These are phyloP conservation scores for Leucaena leucocephala DNA, from an alignment of 306 rosid genomes.

Conservation along the genomic window DNA sequence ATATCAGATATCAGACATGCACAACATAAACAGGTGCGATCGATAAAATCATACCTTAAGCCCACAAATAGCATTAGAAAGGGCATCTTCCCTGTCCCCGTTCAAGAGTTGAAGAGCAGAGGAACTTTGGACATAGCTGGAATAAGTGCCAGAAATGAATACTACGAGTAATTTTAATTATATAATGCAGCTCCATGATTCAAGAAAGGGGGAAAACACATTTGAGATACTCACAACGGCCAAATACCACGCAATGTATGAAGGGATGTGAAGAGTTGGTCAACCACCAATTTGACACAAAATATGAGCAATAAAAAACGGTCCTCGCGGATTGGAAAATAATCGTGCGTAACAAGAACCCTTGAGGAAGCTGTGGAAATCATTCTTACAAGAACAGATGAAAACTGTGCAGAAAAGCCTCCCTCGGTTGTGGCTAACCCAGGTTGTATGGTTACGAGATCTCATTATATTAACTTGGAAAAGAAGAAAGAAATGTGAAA, in stretches of 20 bases:
- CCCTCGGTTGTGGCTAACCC: constrained; percentile 28
- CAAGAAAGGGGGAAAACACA: too few relatives aligned
- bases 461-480: background rate
- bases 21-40: background rate
- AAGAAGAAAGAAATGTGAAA: background rate
- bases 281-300: background rate
- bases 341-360: background rate
- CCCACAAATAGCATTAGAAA: constrained; percentile 42
- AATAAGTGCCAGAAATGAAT: background rate
- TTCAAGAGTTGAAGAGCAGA: constrained; percentile 10
- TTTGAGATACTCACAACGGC: too few relatives aligned
- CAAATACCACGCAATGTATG: background rate
- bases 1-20: background rate
- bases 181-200: background rate
- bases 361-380: background rate
- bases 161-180: background rate
- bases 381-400: background rate
- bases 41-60: constrained; percentile 34
- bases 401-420: constrained; percentile 26
- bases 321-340: background rate
- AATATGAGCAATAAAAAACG: background rate
- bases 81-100: constrained; percentile 17
- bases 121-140: background rate
- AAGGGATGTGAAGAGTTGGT: background rate
- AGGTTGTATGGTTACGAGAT: background rate